Base-by-base conservation (phyloP, 179 eudicot species). In the Beta corolliflora region DNA sequence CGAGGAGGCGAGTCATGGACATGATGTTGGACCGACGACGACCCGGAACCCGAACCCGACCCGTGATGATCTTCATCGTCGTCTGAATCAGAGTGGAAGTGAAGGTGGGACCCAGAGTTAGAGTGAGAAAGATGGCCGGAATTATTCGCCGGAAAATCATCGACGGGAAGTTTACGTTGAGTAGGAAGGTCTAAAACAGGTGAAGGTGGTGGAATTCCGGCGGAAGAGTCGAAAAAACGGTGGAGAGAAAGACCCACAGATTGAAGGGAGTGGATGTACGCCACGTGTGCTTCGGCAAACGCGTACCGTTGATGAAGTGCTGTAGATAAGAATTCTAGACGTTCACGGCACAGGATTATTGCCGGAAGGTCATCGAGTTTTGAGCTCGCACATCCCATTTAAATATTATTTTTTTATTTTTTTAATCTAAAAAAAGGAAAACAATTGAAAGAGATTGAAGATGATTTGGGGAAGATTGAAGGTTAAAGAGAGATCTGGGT, bases 281-380 rank as follows among this genome's bases (percentile, higher is more conserved):
- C 90, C 4, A 86, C 14, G 79, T 95, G 99, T 14, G 91, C 86
- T 14, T 92, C 92, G 4, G 99, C 85, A 25, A 95, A 80, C 1
- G 83, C 84, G 81, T 85, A 94, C 4, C 99, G 90, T 9, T 86
- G 90, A 2, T 79, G 90, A 4, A 94, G 82, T 2, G 99, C 94
- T 1, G 82, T 75, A 79, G 92, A 89, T 13, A 95, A 85, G 29
- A 82, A 88, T 0, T 71, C 36, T 10, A 93, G 84, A 0, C 99
- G 87, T 0, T 92, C 87, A 0, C 94, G 91, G 88, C 99, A 96
- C 2, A 94, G 86, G 1, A 71, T 81, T 10, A 96, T 93, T 77
- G 98, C 99, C 83, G 97, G 97, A 0, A 88, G 80, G 70, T 96
- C 99, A 65, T 96, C 99, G 45, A 83, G 80, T 81, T 96, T 96